Conservation (phyloP, 257 asterid species). For the Solanum raphanifolium region DNA sequence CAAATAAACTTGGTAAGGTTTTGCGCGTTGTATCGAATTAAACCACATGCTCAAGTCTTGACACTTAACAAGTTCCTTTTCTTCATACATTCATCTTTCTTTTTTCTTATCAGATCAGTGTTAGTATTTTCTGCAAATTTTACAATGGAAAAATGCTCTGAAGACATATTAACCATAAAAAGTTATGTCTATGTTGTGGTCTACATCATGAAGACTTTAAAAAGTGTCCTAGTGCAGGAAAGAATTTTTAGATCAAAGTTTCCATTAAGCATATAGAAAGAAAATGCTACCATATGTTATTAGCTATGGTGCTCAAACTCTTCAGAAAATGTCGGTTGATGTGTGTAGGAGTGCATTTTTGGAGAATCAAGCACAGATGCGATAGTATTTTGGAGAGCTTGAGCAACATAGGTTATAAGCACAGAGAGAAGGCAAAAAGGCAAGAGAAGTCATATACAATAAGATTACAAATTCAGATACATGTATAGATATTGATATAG, state of each 20-base stretch:
- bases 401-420: neutral
- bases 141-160: neutral
- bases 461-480: neutral
- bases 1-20: too few species aligned
- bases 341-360: neutral
- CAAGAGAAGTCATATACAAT: neutral
- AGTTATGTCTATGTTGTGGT: neutral
- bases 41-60: too few species aligned
- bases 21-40: too few species aligned
- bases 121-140: too few species aligned
- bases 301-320: neutral
- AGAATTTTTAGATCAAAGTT: neutral
- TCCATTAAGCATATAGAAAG: neutral
- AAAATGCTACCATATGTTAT: neutral
- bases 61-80: neutral
- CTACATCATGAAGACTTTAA: neutral
- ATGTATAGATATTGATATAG: neutral
- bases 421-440: neutral
- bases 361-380: neutral
- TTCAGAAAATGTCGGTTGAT: too few species aligned
- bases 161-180: neutral
- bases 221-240: neutral
- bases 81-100: neutral
- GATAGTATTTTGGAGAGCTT: neutral
- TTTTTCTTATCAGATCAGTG: neutral